A percentile compares a stretch with the other conserved stretches of the same genome.
These are phyloP conservation scores for Radiomyces spectabilis DNA, from an alignment of 192 early-diverging fungal species.

Conservation along the genomic window DNA sequence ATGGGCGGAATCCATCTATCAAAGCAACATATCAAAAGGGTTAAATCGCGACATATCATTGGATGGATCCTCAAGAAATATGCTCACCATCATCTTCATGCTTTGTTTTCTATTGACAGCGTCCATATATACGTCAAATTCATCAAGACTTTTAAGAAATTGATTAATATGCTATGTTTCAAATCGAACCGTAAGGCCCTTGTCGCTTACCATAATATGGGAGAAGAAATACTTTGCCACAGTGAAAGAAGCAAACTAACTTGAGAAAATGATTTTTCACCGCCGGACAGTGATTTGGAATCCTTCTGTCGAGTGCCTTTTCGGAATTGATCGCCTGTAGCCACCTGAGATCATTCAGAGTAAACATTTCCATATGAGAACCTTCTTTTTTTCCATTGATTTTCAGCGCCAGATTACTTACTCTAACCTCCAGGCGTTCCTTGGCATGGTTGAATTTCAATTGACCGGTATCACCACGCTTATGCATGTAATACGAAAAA, in stretches of 20 bases:
- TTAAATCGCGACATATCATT: neutral
- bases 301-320: slow-evolving; percentile 61
- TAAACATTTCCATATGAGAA: neutral
- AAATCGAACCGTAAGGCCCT: neutral
- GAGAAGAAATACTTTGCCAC: slow-evolving; percentile 89
- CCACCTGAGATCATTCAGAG: slow-evolving; percentile 14
- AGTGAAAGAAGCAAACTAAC: slow-evolving; percentile 89
- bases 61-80: neutral
- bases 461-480: slow-evolving; percentile 78
- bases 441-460: slow-evolving; percentile 69
- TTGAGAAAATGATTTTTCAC: slow-evolving; percentile 95
- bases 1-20: slow-evolving; percentile 67
- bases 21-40: neutral
- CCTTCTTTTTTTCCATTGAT: neutral
- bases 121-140: slow-evolving; percentile 99
- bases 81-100: slow-evolving; percentile 74
- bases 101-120: slow-evolving; percentile 86
- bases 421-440: slow-evolving; percentile 54
- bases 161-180: neutral
- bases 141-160: slow-evolving; percentile 64
- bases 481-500: slow-evolving; percentile 66
- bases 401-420: too few relatives aligned
- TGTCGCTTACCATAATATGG: slow-evolving; percentile 66
- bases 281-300: slow-evolving; percentile 88
- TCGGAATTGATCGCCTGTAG: slow-evolving; percentile 32